Evolutionary conservation across 306 rosid species (phyloP), one percentile per base, ranked within the genome.

Genomic region (Acacia crassicarpa): DNA sequence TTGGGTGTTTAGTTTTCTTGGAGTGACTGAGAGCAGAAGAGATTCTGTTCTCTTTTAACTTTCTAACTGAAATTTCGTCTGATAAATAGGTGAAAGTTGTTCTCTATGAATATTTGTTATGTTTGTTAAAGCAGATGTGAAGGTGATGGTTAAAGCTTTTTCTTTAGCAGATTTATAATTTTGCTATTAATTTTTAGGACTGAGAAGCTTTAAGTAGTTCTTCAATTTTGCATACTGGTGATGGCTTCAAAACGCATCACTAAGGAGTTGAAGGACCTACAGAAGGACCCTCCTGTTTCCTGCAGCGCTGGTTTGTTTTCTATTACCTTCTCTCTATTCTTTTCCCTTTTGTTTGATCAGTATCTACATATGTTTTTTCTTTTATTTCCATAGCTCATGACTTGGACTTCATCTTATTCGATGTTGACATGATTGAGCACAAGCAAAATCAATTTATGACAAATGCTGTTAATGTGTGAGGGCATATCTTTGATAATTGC

Each of bases 201-300:
- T 49, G 49, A 19, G 77, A 43, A 46, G 17, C 22, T 48, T 22
- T n/a, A 48, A 6, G 13, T 77, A 67, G 67, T 43, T 65, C 56
- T 49, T 67, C 33, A 49, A 67, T 20, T 33, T 16, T 68, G 38
- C 23, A 13, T 41, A 30, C 74, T 65, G 67, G 74, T 59, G 32
- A 90, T 90, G 94, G 94, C 92, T 82, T 77, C 92, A 43, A 90
- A 89, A 73, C 92, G 94, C 17, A 90, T 90, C n/a, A 83, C 87
- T 30, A 90, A 90, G 87, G 92, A 90, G 87, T 84, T 90, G 84
- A 90, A 87, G 80, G 94, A 90, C 54, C 80, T 90, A 75, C 89
- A 90, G 79, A 89, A 87, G 85, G 94, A 90, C 69, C 94, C 94
- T 78, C 94, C 92, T 51, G 86, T 80, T 75, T 90, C 94, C 68